A percentile compares a stretch with the other conserved stretches of the same genome.
Evolutionary conservation across 1,284 basidiomycete genomes (phyloP).

Genomic region (Spongispora temasekensis): DNA sequence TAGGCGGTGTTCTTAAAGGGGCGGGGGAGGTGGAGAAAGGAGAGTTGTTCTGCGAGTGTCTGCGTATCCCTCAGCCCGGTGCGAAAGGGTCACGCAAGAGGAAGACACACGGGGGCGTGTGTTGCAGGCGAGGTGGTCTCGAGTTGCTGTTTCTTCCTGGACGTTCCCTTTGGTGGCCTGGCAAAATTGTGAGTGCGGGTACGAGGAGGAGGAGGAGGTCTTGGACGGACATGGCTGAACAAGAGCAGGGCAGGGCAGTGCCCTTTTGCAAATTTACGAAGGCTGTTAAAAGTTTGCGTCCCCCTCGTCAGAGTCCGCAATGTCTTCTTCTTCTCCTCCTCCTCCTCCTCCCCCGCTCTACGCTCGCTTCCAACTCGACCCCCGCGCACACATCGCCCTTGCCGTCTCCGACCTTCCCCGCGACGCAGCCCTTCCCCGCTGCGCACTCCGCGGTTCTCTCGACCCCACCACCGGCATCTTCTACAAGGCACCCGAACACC

Average conservation of each 20-base stretch:
- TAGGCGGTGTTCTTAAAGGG: slow-evolving; percentile 77
- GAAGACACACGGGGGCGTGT: not conserved
- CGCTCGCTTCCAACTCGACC: not conserved
- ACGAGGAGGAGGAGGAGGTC: not conserved
- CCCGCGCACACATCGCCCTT: not conserved
- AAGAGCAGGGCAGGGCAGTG: not conserved
- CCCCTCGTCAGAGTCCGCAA: too few species aligned
- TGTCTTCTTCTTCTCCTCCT: too few species aligned
- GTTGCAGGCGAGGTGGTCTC: too few species aligned
- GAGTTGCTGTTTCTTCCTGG: not conserved
- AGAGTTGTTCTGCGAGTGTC: slow-evolving; percentile 70
- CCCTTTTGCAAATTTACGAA: too few species aligned
- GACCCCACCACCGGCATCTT: slow-evolving; percentile 61
- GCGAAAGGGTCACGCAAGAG: not conserved
- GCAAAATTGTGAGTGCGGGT: not conserved
- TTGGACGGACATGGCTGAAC: not conserved
- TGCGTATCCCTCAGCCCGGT: slow-evolving; percentile 23
- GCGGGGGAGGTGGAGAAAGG: slow-evolving; percentile 63
- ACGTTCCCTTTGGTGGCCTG: not conserved
- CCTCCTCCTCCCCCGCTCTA: not conserved
- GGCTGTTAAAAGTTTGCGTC: too few species aligned
- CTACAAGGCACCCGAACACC: slow-evolving; percentile 59
- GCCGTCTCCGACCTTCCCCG: slow-evolving; percentile 4
- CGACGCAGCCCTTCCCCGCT: slow-evolving; percentile 23
- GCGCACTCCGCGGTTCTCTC: slow-evolving; percentile 55